Evolutionary conservation across 345 rosid genomes (phyloP).

Genomic region (Balakata baccata): DNA sequence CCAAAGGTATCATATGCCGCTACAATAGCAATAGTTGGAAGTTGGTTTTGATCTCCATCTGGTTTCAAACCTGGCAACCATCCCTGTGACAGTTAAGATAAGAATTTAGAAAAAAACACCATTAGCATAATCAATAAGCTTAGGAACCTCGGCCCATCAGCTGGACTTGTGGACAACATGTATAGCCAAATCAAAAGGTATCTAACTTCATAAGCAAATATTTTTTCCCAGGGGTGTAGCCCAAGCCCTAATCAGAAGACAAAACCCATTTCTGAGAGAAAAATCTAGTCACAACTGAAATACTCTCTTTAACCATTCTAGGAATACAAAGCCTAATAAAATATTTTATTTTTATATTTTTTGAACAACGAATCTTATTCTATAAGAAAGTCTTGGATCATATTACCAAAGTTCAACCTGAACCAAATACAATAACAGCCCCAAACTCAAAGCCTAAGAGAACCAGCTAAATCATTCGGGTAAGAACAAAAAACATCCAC

Average conservation of each 20-base stretch:
- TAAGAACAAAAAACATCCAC: not conserved
- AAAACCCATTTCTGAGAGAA: not conserved
- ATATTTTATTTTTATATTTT: not conserved
- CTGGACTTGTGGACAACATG: not conserved
- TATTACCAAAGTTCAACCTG: not conserved
- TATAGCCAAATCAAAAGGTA: not conserved
- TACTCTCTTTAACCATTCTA: not conserved
- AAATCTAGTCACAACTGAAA: not conserved
- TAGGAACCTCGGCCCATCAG: not conserved
- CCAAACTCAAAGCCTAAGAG: not conserved
- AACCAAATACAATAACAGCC: not conserved
- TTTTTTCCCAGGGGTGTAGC: not conserved
- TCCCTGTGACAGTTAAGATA: slow-evolving; percentile 50
- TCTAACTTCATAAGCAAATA: not conserved
- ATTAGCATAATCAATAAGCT: slow-evolving; percentile 4
- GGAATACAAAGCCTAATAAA: not conserved
- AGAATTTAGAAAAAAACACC: slow-evolving; percentile 20
- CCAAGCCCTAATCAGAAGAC: not conserved
- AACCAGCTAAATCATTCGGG: not conserved
- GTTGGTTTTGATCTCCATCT: slow-evolving; percentile 84
- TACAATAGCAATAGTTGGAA: slow-evolving; percentile 90
- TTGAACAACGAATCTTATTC: not conserved
- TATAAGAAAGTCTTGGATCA: not conserved
- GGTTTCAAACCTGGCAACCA: slow-evolving; percentile 91
- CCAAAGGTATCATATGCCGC: slow-evolving; percentile 97